A percentile compares a stretch with the other conserved stretches of the same genome.
Conservation (phyloP, 371 early-diverging fungal species). For the Enterospora canceri region DNA sequence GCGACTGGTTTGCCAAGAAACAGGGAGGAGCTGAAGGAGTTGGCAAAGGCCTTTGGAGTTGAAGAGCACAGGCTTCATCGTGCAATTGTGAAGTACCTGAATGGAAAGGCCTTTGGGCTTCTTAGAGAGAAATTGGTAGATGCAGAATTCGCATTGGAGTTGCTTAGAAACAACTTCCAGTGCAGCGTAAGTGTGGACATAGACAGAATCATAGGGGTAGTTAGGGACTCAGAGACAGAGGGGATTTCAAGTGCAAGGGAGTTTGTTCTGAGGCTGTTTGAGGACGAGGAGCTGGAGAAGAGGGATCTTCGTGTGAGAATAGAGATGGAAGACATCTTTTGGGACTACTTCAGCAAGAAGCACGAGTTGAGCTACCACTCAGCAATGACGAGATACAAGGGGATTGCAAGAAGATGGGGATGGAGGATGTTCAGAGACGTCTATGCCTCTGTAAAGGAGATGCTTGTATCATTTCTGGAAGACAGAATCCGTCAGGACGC, state of each 20-base stretch:
- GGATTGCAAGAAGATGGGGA: background rate
- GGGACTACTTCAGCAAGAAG: constrained; percentile 3
- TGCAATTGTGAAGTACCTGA: background rate
- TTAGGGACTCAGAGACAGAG: background rate
- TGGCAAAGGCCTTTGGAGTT: too few relatives aligned
- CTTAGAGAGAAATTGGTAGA: background rate
- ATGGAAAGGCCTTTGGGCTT: background rate
- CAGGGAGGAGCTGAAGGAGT: too few relatives aligned
- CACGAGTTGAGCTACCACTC: background rate
- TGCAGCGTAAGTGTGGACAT: background rate
- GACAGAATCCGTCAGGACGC: background rate
- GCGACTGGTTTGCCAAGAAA: too few relatives aligned
- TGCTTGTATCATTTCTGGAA: background rate
- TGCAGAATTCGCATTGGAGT: background rate
- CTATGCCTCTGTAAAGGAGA: background rate
- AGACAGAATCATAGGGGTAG: background rate
- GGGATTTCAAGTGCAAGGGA: background rate
- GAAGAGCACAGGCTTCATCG: background rate
- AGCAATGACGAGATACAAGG: background rate
- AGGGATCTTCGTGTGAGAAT: background rate
- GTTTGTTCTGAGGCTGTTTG: background rate
- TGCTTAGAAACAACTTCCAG: background rate
- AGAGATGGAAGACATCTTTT: background rate
- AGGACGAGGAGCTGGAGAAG: background rate
- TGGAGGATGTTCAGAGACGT: background rate